Percentiles rank a stretch among this genome's conserved stretches.
Evolutionary conservation across 352 stramenopile genomes (phyloP).

Genomic region (Phytopythium cucurbitacearum): DNA sequence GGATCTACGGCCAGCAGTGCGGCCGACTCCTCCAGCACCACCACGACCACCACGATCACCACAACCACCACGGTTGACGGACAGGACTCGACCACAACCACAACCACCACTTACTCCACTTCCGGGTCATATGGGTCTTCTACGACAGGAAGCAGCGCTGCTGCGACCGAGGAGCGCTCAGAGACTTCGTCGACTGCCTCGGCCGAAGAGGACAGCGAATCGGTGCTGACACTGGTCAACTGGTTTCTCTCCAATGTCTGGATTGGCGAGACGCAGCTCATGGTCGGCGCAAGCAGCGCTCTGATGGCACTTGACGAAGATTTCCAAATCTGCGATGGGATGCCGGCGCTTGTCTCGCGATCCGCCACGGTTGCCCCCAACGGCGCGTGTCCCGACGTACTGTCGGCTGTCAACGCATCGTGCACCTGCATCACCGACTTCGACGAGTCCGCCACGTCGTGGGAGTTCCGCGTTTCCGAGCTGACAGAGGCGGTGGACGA

Average conservation of each 20-base stretch:
- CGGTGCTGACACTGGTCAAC: slow-evolving; percentile 12
- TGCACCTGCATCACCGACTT: slow-evolving; percentile 36
- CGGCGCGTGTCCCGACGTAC: slow-evolving; percentile 24
- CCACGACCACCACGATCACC: slow-evolving; percentile 3
- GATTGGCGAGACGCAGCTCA: slow-evolving; percentile 31
- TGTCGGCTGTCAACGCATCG: slow-evolving; percentile 31
- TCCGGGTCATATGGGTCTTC: slow-evolving; percentile 1
- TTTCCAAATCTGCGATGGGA: slow-evolving; percentile 22
- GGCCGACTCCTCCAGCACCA: slow-evolving; percentile 4
- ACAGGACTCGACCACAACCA: slow-evolving; percentile 1
- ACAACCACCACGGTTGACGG: slow-evolving; percentile 2
- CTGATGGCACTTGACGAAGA: background rate
- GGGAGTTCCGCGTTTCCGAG: slow-evolving; percentile 22
- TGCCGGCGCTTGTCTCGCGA: slow-evolving; percentile 25
- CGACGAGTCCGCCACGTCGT: slow-evolving; percentile 14
- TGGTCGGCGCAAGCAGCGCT: slow-evolving; percentile 12
- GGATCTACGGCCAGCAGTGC: background rate
- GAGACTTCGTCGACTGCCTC: slow-evolving; percentile 7
- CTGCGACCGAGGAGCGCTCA: background rate
- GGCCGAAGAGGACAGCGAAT: background rate
- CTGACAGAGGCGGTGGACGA: slow-evolving; percentile 9
- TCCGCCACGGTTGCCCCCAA: slow-evolving; percentile 23
- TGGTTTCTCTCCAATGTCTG: slow-evolving; percentile 27
- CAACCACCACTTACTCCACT: background rate
- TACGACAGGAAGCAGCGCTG: background rate